Evolutionary conservation across 306 rosid species (phyloP), one percentile per base, ranked within the genome.

Genomic region (Cucumis melo): DNA sequence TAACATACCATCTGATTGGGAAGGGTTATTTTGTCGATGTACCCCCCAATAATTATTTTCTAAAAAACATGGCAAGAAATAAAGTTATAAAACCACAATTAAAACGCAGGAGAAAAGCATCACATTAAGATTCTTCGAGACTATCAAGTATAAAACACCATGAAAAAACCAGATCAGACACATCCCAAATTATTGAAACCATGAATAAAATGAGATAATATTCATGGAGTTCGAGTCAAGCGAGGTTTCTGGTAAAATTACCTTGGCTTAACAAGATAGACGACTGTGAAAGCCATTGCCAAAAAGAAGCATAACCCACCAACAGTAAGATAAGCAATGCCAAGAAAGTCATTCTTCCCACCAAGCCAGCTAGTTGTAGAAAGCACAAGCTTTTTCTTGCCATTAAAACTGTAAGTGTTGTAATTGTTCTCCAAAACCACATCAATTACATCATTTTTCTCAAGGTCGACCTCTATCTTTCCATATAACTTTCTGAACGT

Each of bases 211-310:
- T 53, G 14, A 50, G 54, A 14, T 13, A 50, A 3, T 14, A 13
- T 7, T 70, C 57, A 70, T 14, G 53, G 32, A n/a, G 53, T 68
- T 68, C 56, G 15, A 17, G 7, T 62, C 46, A 72, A 27, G 27
- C 17, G 61, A 10, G 54, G 51, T 19, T 38, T n/a, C 27, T 23
- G 39, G 81, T 78, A 60, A 58, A 58, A 67, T 77, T 87, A 92
- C 98, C 98, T 92, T 83, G 98, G 98, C 85, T 92, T 92, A 76
- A 90, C 84, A 57, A 92, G 92, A 80, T 92, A 92, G 36, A 92
- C 91, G 74, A 92, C 58, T 42, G 94, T 89, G 86, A 92, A 92
- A 81, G 86, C 74, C 91, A 90, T 55, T 23, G 96, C 93, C 90
- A 92, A 78, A 82, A 88, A 84, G 91, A 90, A 89, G 91, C 98